These are phyloP conservation scores for Globisporangium nunn DNA, from an alignment of 352 stramenopile species.

Conservation along the genomic window DNA sequence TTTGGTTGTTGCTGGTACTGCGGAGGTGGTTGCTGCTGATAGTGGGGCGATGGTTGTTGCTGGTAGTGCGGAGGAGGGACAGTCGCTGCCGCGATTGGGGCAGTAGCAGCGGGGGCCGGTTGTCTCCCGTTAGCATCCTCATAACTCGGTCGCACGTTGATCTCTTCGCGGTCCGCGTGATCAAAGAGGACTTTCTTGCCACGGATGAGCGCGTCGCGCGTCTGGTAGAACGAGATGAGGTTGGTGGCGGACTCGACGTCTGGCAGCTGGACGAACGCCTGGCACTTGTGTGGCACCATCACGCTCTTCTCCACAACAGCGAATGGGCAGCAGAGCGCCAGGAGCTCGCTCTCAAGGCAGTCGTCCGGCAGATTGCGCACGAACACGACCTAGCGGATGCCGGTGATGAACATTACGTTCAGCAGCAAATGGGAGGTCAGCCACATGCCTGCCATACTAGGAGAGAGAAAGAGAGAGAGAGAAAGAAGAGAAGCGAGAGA, in stretches of 20 bases:
- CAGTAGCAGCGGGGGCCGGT: neutral
- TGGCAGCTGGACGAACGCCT: slow-evolving; percentile 77
- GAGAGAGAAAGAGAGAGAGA: too few species aligned
- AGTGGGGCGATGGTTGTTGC: neutral
- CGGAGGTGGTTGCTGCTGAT: slow-evolving; percentile 5
- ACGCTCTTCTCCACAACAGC: slow-evolving; percentile 75
- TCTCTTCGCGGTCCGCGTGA: slow-evolving; percentile 60
- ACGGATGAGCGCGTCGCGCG: slow-evolving; percentile 63
- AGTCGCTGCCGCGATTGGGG: neutral
- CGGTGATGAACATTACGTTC: slow-evolving; percentile 1
- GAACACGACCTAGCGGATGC: slow-evolving; percentile 49
- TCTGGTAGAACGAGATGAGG: slow-evolving; percentile 75
- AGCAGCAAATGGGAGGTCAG: slow-evolving; percentile 1
- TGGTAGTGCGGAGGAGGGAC: neutral
- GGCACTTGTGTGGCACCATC: slow-evolving; percentile 63
- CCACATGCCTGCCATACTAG: neutral
- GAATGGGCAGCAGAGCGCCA: slow-evolving; percentile 76
- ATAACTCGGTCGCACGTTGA: slow-evolving; percentile 26
- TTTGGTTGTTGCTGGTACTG: slow-evolving; percentile 8
- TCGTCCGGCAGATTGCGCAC: slow-evolving; percentile 67
- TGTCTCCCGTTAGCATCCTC: slow-evolving; percentile 3
- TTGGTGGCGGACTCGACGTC: slow-evolving; percentile 57
- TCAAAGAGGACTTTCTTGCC: slow-evolving; percentile 79
- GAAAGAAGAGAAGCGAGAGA: neutral
- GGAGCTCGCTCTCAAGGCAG: slow-evolving; percentile 77